Evolutionary conservation across 1,284 basidiomycete genomes (phyloP), one percentile per base, ranked within the genome.

Genomic region (Abortiporus biennis): DNA sequence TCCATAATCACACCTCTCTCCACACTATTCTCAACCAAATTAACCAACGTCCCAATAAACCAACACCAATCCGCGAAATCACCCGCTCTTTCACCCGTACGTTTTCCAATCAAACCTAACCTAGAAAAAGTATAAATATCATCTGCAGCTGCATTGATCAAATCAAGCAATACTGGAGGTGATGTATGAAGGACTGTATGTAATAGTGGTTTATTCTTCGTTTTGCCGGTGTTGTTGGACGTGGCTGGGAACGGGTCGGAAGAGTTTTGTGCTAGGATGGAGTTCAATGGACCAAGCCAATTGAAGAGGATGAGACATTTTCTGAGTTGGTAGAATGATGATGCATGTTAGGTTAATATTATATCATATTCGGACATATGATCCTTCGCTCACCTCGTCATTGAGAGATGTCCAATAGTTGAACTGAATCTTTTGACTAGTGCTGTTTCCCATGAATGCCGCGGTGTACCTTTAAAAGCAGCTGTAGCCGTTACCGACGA

Each of bases 61-160:
- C 86, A 90, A 56, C 86, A 87, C 82, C 84, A 88, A 58, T 90
- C 78, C 1, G 86, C 77, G 53, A 88, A 77, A 17, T 76, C 72
- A 23, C 68, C 85, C 3, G 85, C 86, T 29, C 78, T 73, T 36
- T 76, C 71, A 16, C 87, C 87, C 1, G 72, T 63, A 40, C 66
- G 70, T 49, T 74, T 73, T 2, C 80, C 75, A 6, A 89, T 50
- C 8, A 90, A 60, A 1, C 87, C 86, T 24, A 90, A 62, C 44
- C 67, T 68, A n/a, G 81, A 78, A 50, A 80, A 75, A 6, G 85
- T 86, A 36, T 74, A 71, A n/a, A 85, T 61, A 62, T 90, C 86
- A 53, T 90, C 86, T 8, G 87, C 72, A 22, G 80, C 58, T 2
- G 80, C 76, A 49, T 84, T 79, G 36, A 84, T 72, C 19, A 90